These are phyloP conservation scores for Hortiboletus campestris DNA, from an alignment of 768 basidiomycete genomes.

Conservation along the genomic window DNA sequence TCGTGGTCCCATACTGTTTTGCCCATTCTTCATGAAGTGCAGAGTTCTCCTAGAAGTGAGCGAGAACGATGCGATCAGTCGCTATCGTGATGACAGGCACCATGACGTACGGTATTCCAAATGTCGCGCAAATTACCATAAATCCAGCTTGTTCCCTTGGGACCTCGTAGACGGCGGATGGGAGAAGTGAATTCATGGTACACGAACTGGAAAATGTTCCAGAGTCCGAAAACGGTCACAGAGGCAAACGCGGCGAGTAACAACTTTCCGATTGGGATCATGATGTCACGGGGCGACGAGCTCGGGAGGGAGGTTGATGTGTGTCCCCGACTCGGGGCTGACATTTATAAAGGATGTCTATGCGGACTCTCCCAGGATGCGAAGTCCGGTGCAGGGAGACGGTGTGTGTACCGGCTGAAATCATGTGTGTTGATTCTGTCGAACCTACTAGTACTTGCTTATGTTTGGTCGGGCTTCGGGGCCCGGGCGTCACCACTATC, in stretches of 20 bases:
- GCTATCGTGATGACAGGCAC: not conserved
- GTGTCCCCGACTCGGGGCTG: too few relatives aligned
- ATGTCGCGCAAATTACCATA: constrained; percentile 52
- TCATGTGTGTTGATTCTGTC: too few relatives aligned
- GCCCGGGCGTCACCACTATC: too few relatives aligned
- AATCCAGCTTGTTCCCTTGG: constrained; percentile 43
- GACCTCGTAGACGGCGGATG: constrained; percentile 44
- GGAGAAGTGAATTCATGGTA: constrained; percentile 42
- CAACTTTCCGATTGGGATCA: constrained; percentile 4
- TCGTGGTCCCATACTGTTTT: constrained; percentile 8
- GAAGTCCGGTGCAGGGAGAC: too few relatives aligned
- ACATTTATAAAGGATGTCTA: too few relatives aligned
- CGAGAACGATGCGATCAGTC: not conserved
- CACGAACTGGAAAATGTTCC: constrained; percentile 16
- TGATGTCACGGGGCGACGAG: not conserved
- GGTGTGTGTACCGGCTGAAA: too few relatives aligned
- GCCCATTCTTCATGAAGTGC: constrained; percentile 17
- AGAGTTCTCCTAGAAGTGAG: constrained; percentile 2
- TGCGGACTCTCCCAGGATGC: too few relatives aligned
- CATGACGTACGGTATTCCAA: constrained; percentile 35
- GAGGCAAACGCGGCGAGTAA: constrained; percentile 2
- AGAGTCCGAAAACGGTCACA: not conserved
- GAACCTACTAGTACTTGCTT: too few relatives aligned
- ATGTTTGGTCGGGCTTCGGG: too few relatives aligned
- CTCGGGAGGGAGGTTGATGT: too few relatives aligned